Evolutionary conservation across 2,329 filamentous ascomycete species (phyloP).

Genomic region (Penicillium freii): DNA sequence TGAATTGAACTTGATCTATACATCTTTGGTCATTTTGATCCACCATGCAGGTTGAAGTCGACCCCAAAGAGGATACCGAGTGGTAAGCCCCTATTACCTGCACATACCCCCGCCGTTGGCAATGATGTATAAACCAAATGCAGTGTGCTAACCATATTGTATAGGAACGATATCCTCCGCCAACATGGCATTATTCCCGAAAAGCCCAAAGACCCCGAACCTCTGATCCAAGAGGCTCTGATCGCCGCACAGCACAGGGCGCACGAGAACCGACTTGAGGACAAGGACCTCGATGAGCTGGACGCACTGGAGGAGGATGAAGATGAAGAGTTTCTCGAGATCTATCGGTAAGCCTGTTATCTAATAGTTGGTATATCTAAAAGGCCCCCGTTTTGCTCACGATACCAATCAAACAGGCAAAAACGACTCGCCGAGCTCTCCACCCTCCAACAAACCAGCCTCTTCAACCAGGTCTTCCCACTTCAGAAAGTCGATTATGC

Average conservation of each 20-base stretch:
- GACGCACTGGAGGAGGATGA: conserved; percentile 93
- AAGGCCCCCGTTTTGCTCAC: conserved; percentile 2
- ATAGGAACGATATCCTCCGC: conserved; percentile 95
- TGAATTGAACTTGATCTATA: background rate
- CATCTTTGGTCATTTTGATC: background rate
- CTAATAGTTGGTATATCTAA: background rate
- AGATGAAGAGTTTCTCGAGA: conserved; percentile 85
- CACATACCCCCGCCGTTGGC: conserved; percentile 14
- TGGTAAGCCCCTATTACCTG: conserved; percentile 58
- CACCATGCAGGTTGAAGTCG: conserved; percentile 72
- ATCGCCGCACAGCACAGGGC: conserved; percentile 77
- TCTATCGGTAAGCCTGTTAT: conserved; percentile 60
- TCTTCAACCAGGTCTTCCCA: conserved; percentile 89
- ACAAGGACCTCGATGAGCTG: conserved; percentile 91
- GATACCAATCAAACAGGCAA: conserved; percentile 48
- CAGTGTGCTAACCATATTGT: conserved; percentile 13
- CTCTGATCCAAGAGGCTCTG: conserved; percentile 93
- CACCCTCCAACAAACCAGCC: conserved; percentile 68
- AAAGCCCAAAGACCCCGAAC: conserved; percentile 91
- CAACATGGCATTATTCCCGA: conserved; percentile 98
- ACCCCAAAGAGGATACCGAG: conserved; percentile 97
- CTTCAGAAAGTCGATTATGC: conserved; percentile 92
- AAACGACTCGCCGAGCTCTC: conserved; percentile 83
- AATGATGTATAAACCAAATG: conserved; percentile 11
- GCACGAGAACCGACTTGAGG: conserved; percentile 88